phyloP scores from a whole-genome alignment of 495 filamentous ascomycete genomes.

The Neurospora sp. region DNA sequence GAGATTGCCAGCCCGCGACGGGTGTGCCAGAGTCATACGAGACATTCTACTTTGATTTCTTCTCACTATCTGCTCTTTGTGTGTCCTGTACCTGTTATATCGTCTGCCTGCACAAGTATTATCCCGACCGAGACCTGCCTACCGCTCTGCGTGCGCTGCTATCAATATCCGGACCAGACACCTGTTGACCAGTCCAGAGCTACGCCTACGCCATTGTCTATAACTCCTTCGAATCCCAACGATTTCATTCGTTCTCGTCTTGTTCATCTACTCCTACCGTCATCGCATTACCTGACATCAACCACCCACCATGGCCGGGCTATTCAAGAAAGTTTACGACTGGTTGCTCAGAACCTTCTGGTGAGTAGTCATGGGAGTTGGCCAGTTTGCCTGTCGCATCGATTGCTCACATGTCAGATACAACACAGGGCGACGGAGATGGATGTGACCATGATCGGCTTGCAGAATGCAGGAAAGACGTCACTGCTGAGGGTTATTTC shows the following conservation, averaged over 20 bases:
- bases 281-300: neutral
- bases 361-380: conserved; percentile 46
- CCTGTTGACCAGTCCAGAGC: neutral
- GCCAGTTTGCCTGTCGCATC: conserved; percentile 6
- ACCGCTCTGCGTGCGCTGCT: neutral
- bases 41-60: conserved; percentile 36
- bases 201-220: neutral
- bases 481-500: conserved; percentile 87
- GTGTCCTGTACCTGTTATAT: neutral
- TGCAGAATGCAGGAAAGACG: conserved; percentile 98
- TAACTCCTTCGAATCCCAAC: conserved; percentile 2
- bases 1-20: conserved; percentile 18
- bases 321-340: conserved; percentile 91
- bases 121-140: conserved; percentile 9
- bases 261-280: conserved; percentile 4
- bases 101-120: neutral
- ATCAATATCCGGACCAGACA: neutral
- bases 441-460: conserved; percentile 98
- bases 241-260: conserved; percentile 13
- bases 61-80: conserved; percentile 8
- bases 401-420: neutral
- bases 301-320: conserved; percentile 21
- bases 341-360: conserved; percentile 97
- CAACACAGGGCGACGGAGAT: conserved; percentile 84
- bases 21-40: conserved; percentile 29